A percentile compares a stretch with the other conserved stretches of the same genome.
Evolutionary conservation across 495 filamentous ascomycete genomes (phyloP).

Genomic region (Daldinia vernicosa): DNA sequence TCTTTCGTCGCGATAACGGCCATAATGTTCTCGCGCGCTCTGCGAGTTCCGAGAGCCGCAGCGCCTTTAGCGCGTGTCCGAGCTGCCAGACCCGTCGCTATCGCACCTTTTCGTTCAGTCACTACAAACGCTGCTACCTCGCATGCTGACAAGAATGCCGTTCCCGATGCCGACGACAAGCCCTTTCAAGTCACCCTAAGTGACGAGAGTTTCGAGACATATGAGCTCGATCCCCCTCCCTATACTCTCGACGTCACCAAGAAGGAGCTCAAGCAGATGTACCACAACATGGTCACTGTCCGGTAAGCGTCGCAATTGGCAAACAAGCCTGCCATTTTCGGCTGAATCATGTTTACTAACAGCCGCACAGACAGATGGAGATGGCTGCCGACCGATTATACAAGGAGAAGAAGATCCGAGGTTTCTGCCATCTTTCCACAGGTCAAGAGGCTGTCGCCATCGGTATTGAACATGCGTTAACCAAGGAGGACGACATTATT

Average conservation of each 20-base stretch:
- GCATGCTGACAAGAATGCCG: conserved; percentile 83
- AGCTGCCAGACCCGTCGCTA: conserved; percentile 52
- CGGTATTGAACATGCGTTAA: conserved; percentile 96
- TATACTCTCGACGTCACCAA: conserved; percentile 94
- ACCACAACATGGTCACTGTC: conserved; percentile 94
- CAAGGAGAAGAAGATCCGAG: conserved; percentile 99
- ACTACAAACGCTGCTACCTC: conserved; percentile 94
- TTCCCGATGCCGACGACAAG: conserved; percentile 88
- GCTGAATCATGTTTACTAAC: conserved; percentile 25
- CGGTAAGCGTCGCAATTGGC: conserved; percentile 65
- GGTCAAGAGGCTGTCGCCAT: conserved; percentile 97
- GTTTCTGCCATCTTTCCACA: conserved; percentile 98
- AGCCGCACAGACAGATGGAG: conserved; percentile 84
- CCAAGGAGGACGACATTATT: conserved; percentile 90
- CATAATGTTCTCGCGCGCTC: conserved; percentile 64
- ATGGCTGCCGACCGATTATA: conserved; percentile 98
- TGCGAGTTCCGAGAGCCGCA: conserved; percentile 56
- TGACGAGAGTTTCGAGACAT: conserved; percentile 98
- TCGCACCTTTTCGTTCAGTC: conserved; percentile 73
- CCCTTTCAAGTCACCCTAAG: conserved; percentile 91
- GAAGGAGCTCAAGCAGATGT: conserved; percentile 98
- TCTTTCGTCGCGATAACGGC: conserved; percentile 4
- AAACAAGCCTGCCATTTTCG: conserved; percentile 4
- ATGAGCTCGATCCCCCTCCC: conserved; percentile 93
- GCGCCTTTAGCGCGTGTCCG: conserved; percentile 52